Evolutionary conservation across 352 stramenopile species (phyloP).

Genomic region (Elongisporangium anandrum): DNA sequence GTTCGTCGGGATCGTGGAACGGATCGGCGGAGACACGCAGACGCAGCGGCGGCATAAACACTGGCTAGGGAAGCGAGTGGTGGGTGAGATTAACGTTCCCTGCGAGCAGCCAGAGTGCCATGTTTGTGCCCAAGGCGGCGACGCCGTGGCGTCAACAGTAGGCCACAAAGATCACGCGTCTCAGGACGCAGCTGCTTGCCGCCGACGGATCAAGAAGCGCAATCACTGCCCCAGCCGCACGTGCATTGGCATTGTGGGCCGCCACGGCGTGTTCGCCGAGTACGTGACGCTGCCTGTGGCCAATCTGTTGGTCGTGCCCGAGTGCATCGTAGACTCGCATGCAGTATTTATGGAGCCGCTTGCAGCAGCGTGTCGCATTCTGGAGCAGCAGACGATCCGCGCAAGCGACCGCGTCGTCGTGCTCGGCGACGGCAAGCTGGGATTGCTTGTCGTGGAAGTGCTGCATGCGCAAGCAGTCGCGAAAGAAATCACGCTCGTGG

Average conservation of each 20-base stretch:
- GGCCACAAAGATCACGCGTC: neutral
- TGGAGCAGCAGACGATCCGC: slow-evolving; percentile 75
- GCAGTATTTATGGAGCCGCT: slow-evolving; percentile 86
- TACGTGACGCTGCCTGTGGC: slow-evolving; percentile 72
- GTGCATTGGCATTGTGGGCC: slow-evolving; percentile 79
- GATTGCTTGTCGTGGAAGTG: slow-evolving; percentile 82
- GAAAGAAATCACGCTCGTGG: slow-evolving; percentile 45
- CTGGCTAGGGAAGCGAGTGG: slow-evolving; percentile 82
- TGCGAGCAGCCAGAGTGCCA: slow-evolving; percentile 57
- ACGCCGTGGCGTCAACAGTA: slow-evolving; percentile 8
- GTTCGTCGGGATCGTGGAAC: slow-evolving; percentile 84
- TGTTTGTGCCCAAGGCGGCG: slow-evolving; percentile 7
- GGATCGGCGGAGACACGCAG: slow-evolving; percentile 35
- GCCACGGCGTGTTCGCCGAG: slow-evolving; percentile 81
- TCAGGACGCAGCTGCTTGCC: neutral
- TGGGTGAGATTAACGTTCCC: slow-evolving; percentile 90
- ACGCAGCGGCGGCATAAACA: slow-evolving; percentile 4
- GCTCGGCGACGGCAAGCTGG: slow-evolving; percentile 87
- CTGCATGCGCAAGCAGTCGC: slow-evolving; percentile 30
- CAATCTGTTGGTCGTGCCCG: slow-evolving; percentile 83
- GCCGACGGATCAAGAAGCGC: slow-evolving; percentile 26
- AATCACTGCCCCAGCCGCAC: slow-evolving; percentile 87
- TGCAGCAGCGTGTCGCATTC: slow-evolving; percentile 78
- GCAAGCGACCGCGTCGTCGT: slow-evolving; percentile 63
- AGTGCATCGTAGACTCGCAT: slow-evolving; percentile 54